phyloP scores from a whole-genome alignment of 345 rosid genomes.

The Barbarea vulgaris region DNA sequence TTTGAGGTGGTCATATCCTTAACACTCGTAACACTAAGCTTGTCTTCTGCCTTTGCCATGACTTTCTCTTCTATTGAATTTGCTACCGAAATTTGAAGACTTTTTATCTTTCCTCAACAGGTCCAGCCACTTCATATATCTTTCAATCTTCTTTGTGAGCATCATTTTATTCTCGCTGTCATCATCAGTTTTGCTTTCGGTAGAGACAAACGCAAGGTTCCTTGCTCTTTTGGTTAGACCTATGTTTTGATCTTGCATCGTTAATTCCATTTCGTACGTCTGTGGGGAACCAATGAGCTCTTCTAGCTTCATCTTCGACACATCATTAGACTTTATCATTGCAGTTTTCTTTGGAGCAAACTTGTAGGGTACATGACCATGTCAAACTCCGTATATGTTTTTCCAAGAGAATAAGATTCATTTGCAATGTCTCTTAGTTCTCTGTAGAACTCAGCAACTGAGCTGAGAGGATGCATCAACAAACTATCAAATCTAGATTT shows the following conservation, averaged over 20 bases:
- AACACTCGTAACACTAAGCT: background rate
- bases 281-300: background rate
- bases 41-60: too few relatives aligned
- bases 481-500: background rate
- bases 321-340: background rate
- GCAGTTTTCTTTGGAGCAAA: too few relatives aligned
- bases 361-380: background rate
- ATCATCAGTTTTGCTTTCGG: background rate
- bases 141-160: too few relatives aligned
- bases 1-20: background rate
- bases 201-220: background rate
- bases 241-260: too few relatives aligned
- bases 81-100: too few relatives aligned
- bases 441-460: background rate
- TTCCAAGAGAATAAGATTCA: background rate
- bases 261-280: too few relatives aligned
- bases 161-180: too few relatives aligned
- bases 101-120: too few relatives aligned
- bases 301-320: background rate
- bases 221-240: background rate
- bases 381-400: background rate
- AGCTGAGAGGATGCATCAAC: background rate
- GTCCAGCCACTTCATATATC: too few relatives aligned
- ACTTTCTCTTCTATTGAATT: too few relatives aligned
- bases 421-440: background rate